Evolutionary conservation across 164 flowering plant species (phyloP).

Genomic region (Buxus sempervirens): DNA sequence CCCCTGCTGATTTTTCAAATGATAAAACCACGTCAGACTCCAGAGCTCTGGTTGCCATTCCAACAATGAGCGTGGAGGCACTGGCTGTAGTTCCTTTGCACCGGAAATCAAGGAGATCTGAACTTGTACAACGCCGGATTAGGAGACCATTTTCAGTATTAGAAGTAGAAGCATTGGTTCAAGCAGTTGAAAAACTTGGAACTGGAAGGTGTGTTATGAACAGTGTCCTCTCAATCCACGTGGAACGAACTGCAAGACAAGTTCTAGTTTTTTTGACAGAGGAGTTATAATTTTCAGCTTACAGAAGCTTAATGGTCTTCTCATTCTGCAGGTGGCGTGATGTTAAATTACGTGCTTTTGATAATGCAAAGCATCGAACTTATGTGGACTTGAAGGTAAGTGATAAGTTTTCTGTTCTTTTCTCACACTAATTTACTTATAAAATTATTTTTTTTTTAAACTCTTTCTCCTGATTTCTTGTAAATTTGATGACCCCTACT

Average conservation of each 20-base stretch:
- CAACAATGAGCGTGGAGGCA: constrained; percentile 50
- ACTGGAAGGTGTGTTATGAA: constrained; percentile 79
- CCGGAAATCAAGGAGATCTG: constrained; percentile 62
- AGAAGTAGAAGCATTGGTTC: constrained; percentile 98
- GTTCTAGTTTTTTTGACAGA: not conserved
- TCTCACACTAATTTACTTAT: not conserved
- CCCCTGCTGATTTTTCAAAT: constrained; percentile 41
- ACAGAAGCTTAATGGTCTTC: not conserved
- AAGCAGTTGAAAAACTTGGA: constrained; percentile 96
- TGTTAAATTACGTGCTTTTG: constrained; percentile 84
- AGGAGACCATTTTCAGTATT: constrained; percentile 94
- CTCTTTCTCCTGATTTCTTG: no score
- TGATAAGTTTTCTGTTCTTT: not conserved
- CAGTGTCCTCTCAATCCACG: not conserved
- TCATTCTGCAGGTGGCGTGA: constrained; percentile 76
- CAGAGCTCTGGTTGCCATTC: constrained; percentile 60
- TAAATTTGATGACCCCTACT: no score
- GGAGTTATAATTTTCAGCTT: not conserved
- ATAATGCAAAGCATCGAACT: constrained; percentile 89
- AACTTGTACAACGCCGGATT: constrained; percentile 78
- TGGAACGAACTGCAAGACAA: not conserved
- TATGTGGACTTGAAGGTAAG: constrained; percentile 97
- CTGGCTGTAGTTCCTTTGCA: constrained; percentile 52
- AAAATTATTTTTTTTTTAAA: not conserved
- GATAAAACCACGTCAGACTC: constrained; percentile 54